phyloP scores from a whole-genome alignment of 2,329 filamentous ascomycete species.

The Microthyrium microscopicum region DNA sequence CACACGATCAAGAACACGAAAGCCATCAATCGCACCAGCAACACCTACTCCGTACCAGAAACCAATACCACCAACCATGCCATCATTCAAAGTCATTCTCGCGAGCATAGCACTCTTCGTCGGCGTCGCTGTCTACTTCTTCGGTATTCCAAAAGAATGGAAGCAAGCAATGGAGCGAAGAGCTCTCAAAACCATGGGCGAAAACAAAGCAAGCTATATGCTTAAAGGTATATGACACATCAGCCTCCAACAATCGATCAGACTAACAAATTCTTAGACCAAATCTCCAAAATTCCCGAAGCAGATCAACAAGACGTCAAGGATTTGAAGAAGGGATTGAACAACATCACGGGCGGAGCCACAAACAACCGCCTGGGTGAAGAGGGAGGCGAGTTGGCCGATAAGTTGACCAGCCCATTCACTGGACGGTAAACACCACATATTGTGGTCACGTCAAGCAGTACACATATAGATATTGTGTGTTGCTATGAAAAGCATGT shows the following conservation, averaged over 20 bases:
- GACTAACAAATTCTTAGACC: conserved; percentile 9
- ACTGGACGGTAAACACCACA: conserved; percentile 7
- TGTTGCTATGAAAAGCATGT: too few relatives aligned
- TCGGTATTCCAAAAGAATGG: conserved; percentile 29
- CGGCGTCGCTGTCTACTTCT: conserved; percentile 27
- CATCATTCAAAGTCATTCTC: conserved; percentile 9
- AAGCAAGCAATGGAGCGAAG: conserved; percentile 30
- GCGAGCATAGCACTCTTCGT: conserved; percentile 20
- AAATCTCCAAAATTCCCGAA: conserved; percentile 14
- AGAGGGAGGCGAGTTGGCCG: conserved; percentile 8
- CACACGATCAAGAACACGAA: too few relatives aligned
- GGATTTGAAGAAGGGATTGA: conserved; percentile 17
- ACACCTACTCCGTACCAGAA: too few relatives aligned
- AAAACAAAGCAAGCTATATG: conserved; percentile 31
- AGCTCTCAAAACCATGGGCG: conserved; percentile 34
- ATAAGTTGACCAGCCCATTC: conserved; percentile 7
- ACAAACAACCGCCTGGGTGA: conserved; percentile 23
- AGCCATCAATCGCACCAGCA: too few relatives aligned
- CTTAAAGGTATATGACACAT: conserved; percentile 17
- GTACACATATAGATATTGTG: neutral
- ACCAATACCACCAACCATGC: conserved; percentile 6
- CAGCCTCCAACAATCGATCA: neutral
- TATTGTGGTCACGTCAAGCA: neutral
- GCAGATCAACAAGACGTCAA: conserved; percentile 19
- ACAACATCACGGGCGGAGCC: conserved; percentile 16